Conservation (phyloP, 768 basidiomycete species). For the Tricholoma hemisulphureum region DNA sequence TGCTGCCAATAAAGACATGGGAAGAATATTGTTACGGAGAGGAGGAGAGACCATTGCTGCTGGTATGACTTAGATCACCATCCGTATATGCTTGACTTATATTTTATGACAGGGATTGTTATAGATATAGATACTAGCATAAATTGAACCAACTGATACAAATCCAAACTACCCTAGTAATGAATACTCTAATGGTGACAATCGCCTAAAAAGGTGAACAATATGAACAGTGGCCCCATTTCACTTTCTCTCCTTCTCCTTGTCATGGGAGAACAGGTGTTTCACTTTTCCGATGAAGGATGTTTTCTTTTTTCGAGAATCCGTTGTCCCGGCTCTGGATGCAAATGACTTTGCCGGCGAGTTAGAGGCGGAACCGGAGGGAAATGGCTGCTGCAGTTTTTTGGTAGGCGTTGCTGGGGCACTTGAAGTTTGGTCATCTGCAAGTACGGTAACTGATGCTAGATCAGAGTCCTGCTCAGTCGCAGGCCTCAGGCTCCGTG, state of each 20-base stretch:
- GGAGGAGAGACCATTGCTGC: constrained; percentile 94
- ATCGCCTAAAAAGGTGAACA: neutral
- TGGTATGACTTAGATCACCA: constrained; percentile 42
- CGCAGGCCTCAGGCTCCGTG: constrained; percentile 2
- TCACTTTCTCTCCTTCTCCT: constrained; percentile 37
- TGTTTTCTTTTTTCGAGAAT: constrained; percentile 48
- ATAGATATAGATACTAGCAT: neutral
- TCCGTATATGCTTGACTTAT: neutral
- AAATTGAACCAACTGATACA: neutral
- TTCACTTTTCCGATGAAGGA: constrained; percentile 57
- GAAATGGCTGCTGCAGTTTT: constrained; percentile 22
- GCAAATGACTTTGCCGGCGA: constrained; percentile 22
- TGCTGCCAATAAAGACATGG: constrained; percentile 91
- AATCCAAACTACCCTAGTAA: too few relatives aligned
- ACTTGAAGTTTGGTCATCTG: constrained; percentile 12
- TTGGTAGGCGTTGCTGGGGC: constrained; percentile 20
- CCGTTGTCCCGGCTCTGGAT: constrained; percentile 34
- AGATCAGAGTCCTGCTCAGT: constrained; percentile 1
- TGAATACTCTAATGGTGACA: too few relatives aligned
- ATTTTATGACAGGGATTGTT: neutral
- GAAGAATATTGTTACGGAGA: constrained; percentile 80
- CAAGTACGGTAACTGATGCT: neutral
- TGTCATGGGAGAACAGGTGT: constrained; percentile 46
- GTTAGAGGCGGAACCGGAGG: constrained; percentile 20
- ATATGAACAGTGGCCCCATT: neutral